phyloP scores from a whole-genome alignment of 495 filamentous ascomycete genomes.

The Hypoxylon trugodes region DNA sequence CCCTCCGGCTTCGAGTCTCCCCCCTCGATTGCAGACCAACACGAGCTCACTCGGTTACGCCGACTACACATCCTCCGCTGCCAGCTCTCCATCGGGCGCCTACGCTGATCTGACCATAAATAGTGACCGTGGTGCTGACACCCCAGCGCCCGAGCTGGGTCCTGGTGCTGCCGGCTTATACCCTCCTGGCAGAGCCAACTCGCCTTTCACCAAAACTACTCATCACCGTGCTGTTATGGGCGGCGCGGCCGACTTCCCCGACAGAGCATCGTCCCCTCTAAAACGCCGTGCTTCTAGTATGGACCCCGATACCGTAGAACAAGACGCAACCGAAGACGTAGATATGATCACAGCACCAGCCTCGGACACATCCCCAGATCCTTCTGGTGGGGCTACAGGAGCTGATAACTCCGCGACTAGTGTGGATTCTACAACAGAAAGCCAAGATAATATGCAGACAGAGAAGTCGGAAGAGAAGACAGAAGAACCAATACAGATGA shows the following conservation, averaged over 20 bases:
- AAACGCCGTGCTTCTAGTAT: constrained; percentile 64
- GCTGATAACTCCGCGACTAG: too few species aligned
- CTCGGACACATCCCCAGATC: constrained; percentile 29
- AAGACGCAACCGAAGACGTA: constrained; percentile 54
- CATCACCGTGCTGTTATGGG: constrained; percentile 61
- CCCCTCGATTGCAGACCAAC: constrained; percentile 56
- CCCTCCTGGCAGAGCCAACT: constrained; percentile 45
- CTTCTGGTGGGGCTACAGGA: not conserved
- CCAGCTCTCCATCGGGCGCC: constrained; percentile 75
- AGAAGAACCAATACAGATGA: not conserved
- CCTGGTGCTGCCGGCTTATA: constrained; percentile 15
- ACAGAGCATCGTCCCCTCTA: constrained; percentile 63
- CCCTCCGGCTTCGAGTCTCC: constrained; percentile 57
- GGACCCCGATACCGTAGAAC: constrained; percentile 51
- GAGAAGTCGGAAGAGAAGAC: not conserved
- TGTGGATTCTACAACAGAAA: not conserved
- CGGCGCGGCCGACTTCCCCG: constrained; percentile 57
- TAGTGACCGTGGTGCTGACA: constrained; percentile 66
- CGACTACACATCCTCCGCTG: constrained; percentile 63
- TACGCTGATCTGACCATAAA: constrained; percentile 76
- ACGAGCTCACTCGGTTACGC: constrained; percentile 51
- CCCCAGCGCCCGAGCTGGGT: constrained; percentile 34
- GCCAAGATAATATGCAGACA: not conserved
- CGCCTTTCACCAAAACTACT: constrained; percentile 52
- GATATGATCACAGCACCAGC: constrained; percentile 54